Evolutionary conservation across 208 protist species (phyloP).

Genomic region (Trypanosoma cruzi): DNA sequence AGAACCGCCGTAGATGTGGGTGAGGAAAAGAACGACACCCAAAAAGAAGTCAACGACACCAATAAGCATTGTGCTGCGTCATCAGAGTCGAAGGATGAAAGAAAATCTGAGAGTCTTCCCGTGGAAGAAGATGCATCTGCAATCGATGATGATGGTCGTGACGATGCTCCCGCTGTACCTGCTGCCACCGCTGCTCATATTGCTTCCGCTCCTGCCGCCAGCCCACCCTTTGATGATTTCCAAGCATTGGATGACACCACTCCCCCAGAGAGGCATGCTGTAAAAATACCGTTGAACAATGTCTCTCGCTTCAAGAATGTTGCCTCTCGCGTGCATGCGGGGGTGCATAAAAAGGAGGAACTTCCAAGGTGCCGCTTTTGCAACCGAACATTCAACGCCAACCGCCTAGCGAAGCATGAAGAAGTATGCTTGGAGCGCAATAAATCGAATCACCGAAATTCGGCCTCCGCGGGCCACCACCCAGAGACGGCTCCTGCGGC

Average conservation of each 20-base stretch:
- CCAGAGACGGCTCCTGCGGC: background rate
- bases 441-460: conserved; percentile 23
- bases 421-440: conserved; percentile 74
- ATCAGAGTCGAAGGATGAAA: background rate
- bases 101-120: background rate
- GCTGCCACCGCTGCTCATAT: background rate
- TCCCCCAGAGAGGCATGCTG: conserved; percentile 4
- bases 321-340: conserved; percentile 58
- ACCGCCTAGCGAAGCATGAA: conserved; percentile 85
- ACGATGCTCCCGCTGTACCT: background rate
- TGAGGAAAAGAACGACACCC: background rate
- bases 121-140: background rate
- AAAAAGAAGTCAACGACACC: background rate
- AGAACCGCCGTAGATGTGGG: background rate
- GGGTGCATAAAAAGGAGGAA: conserved; percentile 29
- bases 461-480: background rate
- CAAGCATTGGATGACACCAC: conserved; percentile 7
- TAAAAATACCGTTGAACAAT: conserved; percentile 75
- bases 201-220: background rate
- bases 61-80: background rate
- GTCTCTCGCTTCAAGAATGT: conserved; percentile 84
- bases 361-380: conserved; percentile 67
- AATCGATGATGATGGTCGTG: background rate
- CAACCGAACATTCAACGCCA: conserved; percentile 72
- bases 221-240: background rate